Percentiles rank a stretch among this genome's conserved stretches.
Conservation (phyloP, 805 yeast genomes). For the Peterozyma toletana region DNA sequence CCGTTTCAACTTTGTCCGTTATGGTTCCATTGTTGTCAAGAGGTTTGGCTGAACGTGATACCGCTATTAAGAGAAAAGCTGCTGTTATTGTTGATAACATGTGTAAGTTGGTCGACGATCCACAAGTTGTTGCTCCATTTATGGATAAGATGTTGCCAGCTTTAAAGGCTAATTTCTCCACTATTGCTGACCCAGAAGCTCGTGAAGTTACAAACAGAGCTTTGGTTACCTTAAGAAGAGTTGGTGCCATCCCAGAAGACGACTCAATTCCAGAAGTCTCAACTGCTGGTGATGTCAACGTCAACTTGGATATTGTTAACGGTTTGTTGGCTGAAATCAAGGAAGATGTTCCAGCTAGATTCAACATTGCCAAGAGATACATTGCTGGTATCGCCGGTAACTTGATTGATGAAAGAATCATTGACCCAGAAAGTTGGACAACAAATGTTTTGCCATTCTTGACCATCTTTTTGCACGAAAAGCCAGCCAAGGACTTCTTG, state of each 20-base stretch:
- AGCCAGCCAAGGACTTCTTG: slow-evolving; percentile 80
- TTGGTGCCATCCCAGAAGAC: slow-evolving; percentile 90
- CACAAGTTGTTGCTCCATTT: slow-evolving; percentile 99
- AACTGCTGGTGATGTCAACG: slow-evolving; percentile 94
- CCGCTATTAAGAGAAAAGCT: slow-evolving; percentile 98
- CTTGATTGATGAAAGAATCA: slow-evolving; percentile 95
- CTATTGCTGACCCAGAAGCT: slow-evolving; percentile 99
- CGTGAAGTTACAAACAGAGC: slow-evolving; percentile 98
- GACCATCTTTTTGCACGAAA: slow-evolving; percentile 92
- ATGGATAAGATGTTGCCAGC: slow-evolving; percentile 93
- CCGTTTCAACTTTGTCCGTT: slow-evolving; percentile 98
- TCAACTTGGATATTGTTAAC: slow-evolving; percentile 77
- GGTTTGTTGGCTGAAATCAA: slow-evolving; percentile 63
- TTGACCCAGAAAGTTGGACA: slow-evolving; percentile 89
- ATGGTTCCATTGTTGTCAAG: slow-evolving; percentile 98
- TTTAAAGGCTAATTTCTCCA: slow-evolving; percentile 85
- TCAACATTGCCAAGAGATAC: slow-evolving; percentile 69
- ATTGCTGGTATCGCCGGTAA: slow-evolving; percentile 98
- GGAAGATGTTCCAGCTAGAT: slow-evolving; percentile 55
- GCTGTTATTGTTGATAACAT: slow-evolving; percentile 99
- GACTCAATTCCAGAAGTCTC: slow-evolving; percentile 95
- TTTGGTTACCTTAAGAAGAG: slow-evolving; percentile 95
- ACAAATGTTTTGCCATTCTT: slow-evolving; percentile 86
- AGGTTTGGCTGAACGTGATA: slow-evolving; percentile 99
- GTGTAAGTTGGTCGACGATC: slow-evolving; percentile 99